Evolutionary conservation across 208 protist genomes (phyloP), one percentile per base, ranked within the genome.

Genomic region (Crithidia expoeki): DNA sequence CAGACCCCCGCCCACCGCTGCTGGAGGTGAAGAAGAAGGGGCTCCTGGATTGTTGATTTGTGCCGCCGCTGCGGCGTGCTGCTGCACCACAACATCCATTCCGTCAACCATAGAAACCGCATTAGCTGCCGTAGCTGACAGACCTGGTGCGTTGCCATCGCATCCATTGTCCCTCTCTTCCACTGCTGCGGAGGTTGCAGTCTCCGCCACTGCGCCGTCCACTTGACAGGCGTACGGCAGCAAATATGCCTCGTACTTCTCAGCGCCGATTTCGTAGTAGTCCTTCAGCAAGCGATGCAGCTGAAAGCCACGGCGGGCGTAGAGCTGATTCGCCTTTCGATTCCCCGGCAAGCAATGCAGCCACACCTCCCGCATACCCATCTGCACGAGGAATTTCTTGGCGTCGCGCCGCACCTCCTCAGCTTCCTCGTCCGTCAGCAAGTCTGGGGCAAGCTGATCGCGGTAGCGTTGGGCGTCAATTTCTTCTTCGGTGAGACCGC

Each of bases 311-410:
- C 81, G 69, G 19, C 69, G 75, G 25, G 61, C 23, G 64, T 96
- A 96, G 56, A 88, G 94, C 21, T 12, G 32, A 17, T 72, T 56
- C 14, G 92, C 73, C 30, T 51, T 62, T 52, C 23, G 21, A 28
- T 93, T 76, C 6, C 51, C 65, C 14, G 84, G 79, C 14, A 94
- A 52, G 61, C 88, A 94, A 67, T 96, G 86, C 33, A 94, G 69
- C 84, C 87, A 96, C 23, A 96, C 84, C 64, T 91, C 85, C 0
- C 36, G 49, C 25, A 92, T 57, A 33, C 90, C 90, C 1, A 52
- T 59, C 52, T 85, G 78, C 38, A 91, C 56, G 0, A 85, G 42
- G 23, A 79, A 79, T 57, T 72, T 27, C 25, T 61, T 38, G 4
- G 33, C 50, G 19, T 69, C 60, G 7, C 56, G 51, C 30, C 69